Conservation (phyloP, 345 rosid genomes). For the Rubroshorea leprosula region DNA sequence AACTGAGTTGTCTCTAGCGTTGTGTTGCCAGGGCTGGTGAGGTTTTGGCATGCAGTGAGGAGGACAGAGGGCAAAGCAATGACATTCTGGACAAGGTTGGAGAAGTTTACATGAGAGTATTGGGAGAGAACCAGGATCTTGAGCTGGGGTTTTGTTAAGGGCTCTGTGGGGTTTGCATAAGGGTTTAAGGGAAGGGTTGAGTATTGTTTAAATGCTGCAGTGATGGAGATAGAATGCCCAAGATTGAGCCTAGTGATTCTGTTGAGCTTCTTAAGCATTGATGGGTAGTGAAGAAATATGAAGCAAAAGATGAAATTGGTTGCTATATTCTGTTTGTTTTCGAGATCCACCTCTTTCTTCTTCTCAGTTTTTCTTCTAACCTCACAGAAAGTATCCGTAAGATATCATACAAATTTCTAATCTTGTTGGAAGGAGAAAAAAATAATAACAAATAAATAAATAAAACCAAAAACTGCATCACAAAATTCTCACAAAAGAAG, state of each 20-base stretch:
- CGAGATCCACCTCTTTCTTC: no score
- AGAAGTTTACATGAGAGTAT: constrained; percentile 56
- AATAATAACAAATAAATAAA: no score
- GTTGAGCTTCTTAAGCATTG: constrained; percentile 33
- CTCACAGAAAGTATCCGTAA: no score
- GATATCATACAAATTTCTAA: no score
- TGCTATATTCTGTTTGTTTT: no score
- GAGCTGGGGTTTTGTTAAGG: constrained; percentile 45
- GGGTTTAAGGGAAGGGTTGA: constrained; percentile 25
- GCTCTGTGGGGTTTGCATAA: constrained; percentile 22
- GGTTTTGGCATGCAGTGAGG: constrained; percentile 68
- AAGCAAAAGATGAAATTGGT: no score
- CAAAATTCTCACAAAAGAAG: no score
- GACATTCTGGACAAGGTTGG: constrained; percentile 47
- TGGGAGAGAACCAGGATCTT: constrained; percentile 59
- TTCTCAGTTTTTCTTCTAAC: no score
- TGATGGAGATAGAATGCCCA: constrained; percentile 16
- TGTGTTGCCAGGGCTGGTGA: constrained; percentile 19
- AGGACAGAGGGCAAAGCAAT: constrained; percentile 69
- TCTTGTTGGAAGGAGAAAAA: no score
- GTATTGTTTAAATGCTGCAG: constrained; percentile 15
- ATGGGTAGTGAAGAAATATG: not conserved
- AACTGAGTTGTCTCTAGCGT: constrained; percentile 14
- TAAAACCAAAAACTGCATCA: no score
- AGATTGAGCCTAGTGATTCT: constrained; percentile 15